Evolutionary conservation across 768 basidiomycete species (phyloP).

Genomic region (Podaxis sp.): DNA sequence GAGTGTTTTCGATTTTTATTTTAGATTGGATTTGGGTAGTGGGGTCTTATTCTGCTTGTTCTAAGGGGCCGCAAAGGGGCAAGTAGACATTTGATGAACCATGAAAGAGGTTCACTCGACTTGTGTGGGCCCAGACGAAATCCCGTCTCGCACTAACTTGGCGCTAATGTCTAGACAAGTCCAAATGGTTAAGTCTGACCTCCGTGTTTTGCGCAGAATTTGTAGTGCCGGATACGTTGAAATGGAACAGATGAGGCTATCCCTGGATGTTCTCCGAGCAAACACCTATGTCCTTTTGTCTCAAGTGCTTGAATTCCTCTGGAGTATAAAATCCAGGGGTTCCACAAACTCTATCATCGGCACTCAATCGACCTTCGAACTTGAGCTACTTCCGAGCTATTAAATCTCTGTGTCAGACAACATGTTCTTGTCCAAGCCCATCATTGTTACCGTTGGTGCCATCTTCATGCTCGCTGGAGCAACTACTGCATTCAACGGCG

Average conservation of each 20-base stretch:
- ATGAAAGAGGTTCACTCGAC: not conserved
- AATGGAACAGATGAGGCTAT: not conserved
- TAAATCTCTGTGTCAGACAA: not conserved
- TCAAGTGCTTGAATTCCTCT: not conserved
- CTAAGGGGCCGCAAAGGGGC: too few relatives aligned
- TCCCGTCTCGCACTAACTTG: not conserved
- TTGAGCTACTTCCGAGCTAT: not conserved
- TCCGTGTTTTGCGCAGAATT: not conserved
- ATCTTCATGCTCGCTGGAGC: not conserved
- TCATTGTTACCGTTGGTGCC: not conserved
- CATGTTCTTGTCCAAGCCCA: slow-evolving; percentile 4
- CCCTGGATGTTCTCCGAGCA: not conserved
- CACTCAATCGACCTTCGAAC: not conserved
- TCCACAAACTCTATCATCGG: not conserved
- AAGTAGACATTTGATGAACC: not conserved
- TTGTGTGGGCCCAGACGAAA: not conserved
- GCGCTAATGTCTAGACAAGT: not conserved
- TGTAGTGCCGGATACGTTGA: not conserved
- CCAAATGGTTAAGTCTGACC: not conserved
- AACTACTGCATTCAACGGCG: slow-evolving; percentile 13
- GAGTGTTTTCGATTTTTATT: too few relatives aligned
- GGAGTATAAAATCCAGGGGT: not conserved
- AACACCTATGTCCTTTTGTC: not conserved
- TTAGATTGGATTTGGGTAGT: too few relatives aligned
- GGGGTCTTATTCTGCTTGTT: too few relatives aligned